These are phyloP conservation scores for Tetraselmis chui DNA, from an alignment of 139 green algal genomes.

Conservation along the genomic window DNA sequence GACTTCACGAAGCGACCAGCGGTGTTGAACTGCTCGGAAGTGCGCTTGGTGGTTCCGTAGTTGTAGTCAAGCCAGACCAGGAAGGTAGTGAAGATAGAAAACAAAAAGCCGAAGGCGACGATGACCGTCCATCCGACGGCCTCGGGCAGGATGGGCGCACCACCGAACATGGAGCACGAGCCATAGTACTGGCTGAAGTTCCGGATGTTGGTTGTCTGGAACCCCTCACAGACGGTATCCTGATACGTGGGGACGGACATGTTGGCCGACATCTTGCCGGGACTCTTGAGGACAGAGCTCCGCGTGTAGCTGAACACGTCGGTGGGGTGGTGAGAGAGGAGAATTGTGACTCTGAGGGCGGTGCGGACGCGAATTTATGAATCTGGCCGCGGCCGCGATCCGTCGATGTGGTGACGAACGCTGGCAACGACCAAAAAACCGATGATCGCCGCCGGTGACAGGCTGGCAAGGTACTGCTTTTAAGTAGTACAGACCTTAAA, in stretches of 20 bases:
- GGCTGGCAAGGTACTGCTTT: too few relatives aligned
- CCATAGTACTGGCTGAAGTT: slow-evolving; percentile 5
- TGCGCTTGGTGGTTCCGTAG: slow-evolving; percentile 22
- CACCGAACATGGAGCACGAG: slow-evolving; percentile 28
- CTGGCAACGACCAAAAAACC: too few relatives aligned
- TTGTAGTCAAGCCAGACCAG: slow-evolving; percentile 27
- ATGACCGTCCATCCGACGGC: slow-evolving; percentile 32
- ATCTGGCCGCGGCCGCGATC: too few relatives aligned
- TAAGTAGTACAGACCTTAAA: too few relatives aligned
- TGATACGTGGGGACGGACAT: background rate
- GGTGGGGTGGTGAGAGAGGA: too few relatives aligned
- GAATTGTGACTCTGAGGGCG: too few relatives aligned
- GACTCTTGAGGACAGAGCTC: too few relatives aligned
- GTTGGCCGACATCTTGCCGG: background rate
- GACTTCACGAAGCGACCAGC: slow-evolving; percentile 60
- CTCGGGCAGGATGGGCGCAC: slow-evolving; percentile 16
- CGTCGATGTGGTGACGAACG: too few relatives aligned
- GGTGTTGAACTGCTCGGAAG: slow-evolving; percentile 46
- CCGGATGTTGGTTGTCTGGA: background rate
- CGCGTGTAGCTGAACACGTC: too few relatives aligned
- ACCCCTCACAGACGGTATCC: background rate
- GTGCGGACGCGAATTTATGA: too few relatives aligned
- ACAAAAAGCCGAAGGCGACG: slow-evolving; percentile 26
- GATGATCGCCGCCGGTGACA: too few relatives aligned
- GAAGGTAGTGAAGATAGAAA: slow-evolving; percentile 28